A percentile compares a stretch with the other conserved stretches of the same genome.
Evolutionary conservation across 2,329 filamentous ascomycete species (phyloP).

Genomic region (Raffaelea albimanens): DNA sequence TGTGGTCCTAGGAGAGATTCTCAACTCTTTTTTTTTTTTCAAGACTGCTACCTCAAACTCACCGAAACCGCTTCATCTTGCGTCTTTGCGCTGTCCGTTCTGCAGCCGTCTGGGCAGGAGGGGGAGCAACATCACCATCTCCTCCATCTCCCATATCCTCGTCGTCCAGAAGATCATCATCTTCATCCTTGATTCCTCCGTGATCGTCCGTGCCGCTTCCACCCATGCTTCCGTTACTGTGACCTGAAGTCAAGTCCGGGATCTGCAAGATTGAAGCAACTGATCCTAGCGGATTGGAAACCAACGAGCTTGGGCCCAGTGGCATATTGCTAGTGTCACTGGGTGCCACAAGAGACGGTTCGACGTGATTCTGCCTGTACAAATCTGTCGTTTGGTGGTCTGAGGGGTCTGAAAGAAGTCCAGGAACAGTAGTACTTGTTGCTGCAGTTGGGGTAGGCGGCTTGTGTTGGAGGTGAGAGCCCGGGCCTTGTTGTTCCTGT

Average conservation of each 20-base stretch:
- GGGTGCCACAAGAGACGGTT: conserved; percentile 23
- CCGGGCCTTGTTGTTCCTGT: conserved; percentile 25
- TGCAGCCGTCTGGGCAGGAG: conserved; percentile 39
- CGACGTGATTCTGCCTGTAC: conserved; percentile 31
- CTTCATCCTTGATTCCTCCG: conserved; percentile 34
- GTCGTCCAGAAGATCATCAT: conserved; percentile 45
- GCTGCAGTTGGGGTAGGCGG: conserved; percentile 1
- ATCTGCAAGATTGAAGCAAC: conserved; percentile 25
- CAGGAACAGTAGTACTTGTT: neutral
- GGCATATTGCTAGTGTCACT: conserved; percentile 29
- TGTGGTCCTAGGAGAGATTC: no score
- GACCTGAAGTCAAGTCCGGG: conserved; percentile 22
- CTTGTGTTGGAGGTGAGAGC: conserved; percentile 7
- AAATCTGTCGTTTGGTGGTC: conserved; percentile 19
- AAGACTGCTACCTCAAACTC: neutral
- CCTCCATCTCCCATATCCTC: conserved; percentile 43
- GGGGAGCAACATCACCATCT: conserved; percentile 31
- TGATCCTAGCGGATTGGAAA: conserved; percentile 23
- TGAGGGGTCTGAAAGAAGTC: no score
- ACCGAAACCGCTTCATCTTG: conserved; percentile 77
- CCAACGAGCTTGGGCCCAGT: conserved; percentile 16
- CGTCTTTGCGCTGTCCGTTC: conserved; percentile 48
- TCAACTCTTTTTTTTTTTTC: conserved; percentile 1
- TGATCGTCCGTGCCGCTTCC: conserved; percentile 12
- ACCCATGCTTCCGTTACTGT: conserved; percentile 13